These are phyloP conservation scores for Rosa multiflora DNA, from an alignment of 306 rosid genomes.

Conservation along the genomic window DNA sequence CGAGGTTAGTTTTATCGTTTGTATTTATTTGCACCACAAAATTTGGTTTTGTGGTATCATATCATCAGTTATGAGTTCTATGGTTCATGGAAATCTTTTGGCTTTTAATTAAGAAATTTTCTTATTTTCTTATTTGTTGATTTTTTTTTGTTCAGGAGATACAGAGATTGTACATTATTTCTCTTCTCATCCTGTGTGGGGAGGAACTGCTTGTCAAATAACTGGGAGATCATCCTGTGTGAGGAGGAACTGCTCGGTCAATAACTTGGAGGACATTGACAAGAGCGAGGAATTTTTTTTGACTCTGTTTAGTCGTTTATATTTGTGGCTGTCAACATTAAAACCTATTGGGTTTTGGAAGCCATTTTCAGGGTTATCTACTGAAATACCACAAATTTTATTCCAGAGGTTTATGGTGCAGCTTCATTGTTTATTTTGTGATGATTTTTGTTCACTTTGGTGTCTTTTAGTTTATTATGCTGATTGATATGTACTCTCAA, in stretches of 20 bases:
- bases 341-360: constrained; percentile 13
- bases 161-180: constrained; percentile 42
- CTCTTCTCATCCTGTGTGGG: constrained; percentile 33
- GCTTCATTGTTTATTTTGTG: constrained; percentile 5
- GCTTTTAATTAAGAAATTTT: neutral
- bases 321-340: constrained; percentile 26
- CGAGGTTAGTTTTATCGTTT: constrained; percentile 34
- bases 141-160: constrained; percentile 40
- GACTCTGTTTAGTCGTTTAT: constrained; percentile 26
- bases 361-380: constrained; percentile 8
- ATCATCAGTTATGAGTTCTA: neutral
- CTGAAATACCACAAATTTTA: constrained; percentile 7
- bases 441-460: constrained; percentile 15
- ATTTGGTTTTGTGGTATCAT: neutral
- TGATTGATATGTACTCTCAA: constrained; percentile 2
- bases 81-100: neutral
- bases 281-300: constrained; percentile 31
- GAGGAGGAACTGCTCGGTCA: constrained; percentile 46
- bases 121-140: constrained; percentile 27
- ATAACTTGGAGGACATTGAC: constrained; percentile 50
- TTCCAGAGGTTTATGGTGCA: neutral
- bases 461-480: neutral
- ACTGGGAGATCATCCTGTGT: constrained; percentile 37
- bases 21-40: neutral
- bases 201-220: constrained; percentile 56